Conservation (phyloP, 495 filamentous ascomycete genomes). For the Opeltia flavorubescens region DNA sequence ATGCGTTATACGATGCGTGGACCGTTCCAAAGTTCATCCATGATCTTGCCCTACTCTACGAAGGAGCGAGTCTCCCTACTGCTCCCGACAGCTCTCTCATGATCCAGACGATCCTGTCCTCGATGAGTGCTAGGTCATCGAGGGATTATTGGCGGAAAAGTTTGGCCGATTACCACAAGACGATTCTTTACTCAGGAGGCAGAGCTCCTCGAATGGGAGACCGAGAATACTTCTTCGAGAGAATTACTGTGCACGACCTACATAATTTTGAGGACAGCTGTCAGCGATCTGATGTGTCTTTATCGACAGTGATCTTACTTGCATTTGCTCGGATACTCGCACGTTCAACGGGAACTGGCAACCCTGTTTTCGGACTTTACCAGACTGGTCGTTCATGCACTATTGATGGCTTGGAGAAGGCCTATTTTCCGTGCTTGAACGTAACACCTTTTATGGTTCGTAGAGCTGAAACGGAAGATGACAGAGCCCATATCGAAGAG, state of each 20-base stretch:
- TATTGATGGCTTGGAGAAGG: constrained; percentile 13
- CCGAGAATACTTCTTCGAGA: neutral
- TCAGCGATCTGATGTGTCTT: constrained; percentile 11
- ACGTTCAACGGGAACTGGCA: constrained; percentile 8
- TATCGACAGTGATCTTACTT: constrained; percentile 21
- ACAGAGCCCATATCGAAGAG: neutral
- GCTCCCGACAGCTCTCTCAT: constrained; percentile 15
- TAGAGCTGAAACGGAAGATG: neutral
- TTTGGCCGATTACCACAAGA: neutral
- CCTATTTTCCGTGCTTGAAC: constrained; percentile 21
- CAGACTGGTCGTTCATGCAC: constrained; percentile 21
- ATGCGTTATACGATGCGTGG: constrained; percentile 25
- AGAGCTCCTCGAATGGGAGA: neutral
- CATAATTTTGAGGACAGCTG: constrained; percentile 6
- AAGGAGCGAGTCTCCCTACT: constrained; percentile 2
- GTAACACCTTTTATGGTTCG: constrained; percentile 17
- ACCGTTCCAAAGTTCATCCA: constrained; percentile 19
- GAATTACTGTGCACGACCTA: neutral
- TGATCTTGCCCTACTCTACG: constrained; percentile 20
- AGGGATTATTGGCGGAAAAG: constrained; percentile 7
- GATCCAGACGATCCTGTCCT: constrained; percentile 7
- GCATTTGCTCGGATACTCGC: constrained; percentile 20
- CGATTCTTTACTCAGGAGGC: neutral
- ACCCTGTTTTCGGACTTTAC: constrained; percentile 22
- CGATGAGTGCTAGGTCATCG: neutral